Conservation (phyloP, 2,329 filamentous ascomycete species). For the Sclerotinia glacialis region DNA sequence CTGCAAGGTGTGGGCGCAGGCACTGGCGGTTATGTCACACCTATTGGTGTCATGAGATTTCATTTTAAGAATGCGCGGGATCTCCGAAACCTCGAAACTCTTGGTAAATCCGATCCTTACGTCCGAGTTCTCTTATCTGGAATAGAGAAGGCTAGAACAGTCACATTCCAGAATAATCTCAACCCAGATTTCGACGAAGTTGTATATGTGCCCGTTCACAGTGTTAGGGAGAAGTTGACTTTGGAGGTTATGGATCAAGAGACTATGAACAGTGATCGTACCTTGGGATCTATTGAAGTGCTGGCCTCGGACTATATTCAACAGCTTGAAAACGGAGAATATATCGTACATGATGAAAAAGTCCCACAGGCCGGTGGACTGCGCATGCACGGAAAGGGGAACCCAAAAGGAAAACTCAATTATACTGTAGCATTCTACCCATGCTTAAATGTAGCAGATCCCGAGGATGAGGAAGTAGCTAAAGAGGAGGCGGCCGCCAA, state of each 20-base stretch:
- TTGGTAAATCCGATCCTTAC: slow-evolving; percentile 97
- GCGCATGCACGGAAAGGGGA: slow-evolving; percentile 68
- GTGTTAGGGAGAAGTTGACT: slow-evolving; percentile 74
- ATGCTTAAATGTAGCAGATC: slow-evolving; percentile 80
- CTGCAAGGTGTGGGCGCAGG: slow-evolving; percentile 73
- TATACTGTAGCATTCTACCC: slow-evolving; percentile 91
- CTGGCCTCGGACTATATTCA: slow-evolving; percentile 73
- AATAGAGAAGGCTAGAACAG: slow-evolving; percentile 85
- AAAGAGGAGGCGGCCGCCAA: slow-evolving; percentile 51
- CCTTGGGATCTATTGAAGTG: slow-evolving; percentile 77
- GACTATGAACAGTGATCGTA: slow-evolving; percentile 84
- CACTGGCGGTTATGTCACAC: slow-evolving; percentile 85
- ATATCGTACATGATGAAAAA: slow-evolving; percentile 74
- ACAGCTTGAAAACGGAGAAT: slow-evolving; percentile 78
- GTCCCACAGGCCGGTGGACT: slow-evolving; percentile 64
- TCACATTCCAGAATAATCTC: slow-evolving; percentile 93
- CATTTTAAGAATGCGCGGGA: slow-evolving; percentile 83
- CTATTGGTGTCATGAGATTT: slow-evolving; percentile 91
- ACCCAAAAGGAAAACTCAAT: slow-evolving; percentile 74
- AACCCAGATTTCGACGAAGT: slow-evolving; percentile 96
- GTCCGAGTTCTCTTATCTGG: slow-evolving; percentile 84
- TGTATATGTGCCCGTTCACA: slow-evolving; percentile 89
- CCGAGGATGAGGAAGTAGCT: slow-evolving; percentile 83
- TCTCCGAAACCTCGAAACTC: slow-evolving; percentile 86
- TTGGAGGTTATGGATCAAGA: slow-evolving; percentile 98